phyloP scores from a whole-genome alignment of 1,139 yeast species.

The Sugiyamaella castrensis region DNA sequence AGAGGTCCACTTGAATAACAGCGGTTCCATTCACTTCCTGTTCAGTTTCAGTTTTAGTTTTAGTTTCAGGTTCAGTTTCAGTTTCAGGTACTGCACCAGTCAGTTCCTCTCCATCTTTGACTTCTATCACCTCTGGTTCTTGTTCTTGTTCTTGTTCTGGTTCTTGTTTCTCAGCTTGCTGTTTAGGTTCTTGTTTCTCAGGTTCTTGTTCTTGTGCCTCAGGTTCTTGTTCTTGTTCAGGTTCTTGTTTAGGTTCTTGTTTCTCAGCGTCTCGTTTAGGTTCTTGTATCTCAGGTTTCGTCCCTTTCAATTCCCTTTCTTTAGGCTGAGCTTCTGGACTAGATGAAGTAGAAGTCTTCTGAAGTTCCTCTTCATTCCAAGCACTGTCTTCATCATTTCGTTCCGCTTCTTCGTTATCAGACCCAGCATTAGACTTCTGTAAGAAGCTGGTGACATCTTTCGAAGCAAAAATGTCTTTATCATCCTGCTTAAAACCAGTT shows the following conservation, averaged over 20 bases:
- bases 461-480: conserved; percentile 49
- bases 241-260: neutral
- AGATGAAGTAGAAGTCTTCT: conserved; percentile 7
- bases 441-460: conserved; percentile 50
- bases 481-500: conserved; percentile 35
- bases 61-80: neutral
- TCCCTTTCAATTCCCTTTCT: conserved; percentile 10
- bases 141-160: no score
- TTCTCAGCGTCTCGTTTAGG: no score
- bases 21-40: neutral
- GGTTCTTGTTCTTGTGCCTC: neutral
- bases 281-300: conserved; percentile 11
- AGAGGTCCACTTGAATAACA: neutral
- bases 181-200: neutral
- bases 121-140: neutral
- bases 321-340: conserved; percentile 1
- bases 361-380: conserved; percentile 30
- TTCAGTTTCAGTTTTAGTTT: neutral
- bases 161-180: no score
- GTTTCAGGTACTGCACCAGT: neutral
- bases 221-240: no score
- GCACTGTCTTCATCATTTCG: conserved; percentile 26
- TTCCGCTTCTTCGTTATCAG: conserved; percentile 43
- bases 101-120: neutral
- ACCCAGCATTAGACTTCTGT: conserved; percentile 49